Evolutionary conservation across 805 yeast genomes (phyloP).

Genomic region (Lipomyces orientalis): DNA sequence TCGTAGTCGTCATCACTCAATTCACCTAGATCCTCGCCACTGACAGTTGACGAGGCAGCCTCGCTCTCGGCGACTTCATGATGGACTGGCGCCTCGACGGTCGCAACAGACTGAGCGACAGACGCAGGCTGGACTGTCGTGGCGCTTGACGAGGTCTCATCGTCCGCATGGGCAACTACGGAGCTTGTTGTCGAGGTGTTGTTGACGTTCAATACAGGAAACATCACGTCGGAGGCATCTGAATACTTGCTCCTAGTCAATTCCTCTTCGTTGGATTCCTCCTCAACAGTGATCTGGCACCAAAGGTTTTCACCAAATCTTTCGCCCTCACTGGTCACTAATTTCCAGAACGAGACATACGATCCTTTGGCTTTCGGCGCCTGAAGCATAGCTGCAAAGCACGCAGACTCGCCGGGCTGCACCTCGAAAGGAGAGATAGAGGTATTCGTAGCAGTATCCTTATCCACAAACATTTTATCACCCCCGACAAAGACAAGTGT

Average conservation of each 20-base stretch:
- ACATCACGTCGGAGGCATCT: slow-evolving; percentile 31
- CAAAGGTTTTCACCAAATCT: slow-evolving; percentile 30
- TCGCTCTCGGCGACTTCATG: slow-evolving; percentile 7
- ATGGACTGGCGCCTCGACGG: not conserved
- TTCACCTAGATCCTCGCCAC: slow-evolving; percentile 4
- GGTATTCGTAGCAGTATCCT: slow-evolving; percentile 7
- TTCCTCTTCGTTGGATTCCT: slow-evolving; percentile 21
- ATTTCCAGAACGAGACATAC: slow-evolving; percentile 26
- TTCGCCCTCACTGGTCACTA: slow-evolving; percentile 30
- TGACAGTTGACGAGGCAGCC: slow-evolving; percentile 6
- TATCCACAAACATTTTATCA: slow-evolving; percentile 16
- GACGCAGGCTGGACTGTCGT: slow-evolving; percentile 8
- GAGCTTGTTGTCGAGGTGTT: slow-evolving; percentile 10
- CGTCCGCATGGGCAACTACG: slow-evolving; percentile 20
- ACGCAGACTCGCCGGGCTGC: slow-evolving; percentile 28
- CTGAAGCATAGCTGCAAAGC: slow-evolving; percentile 32
- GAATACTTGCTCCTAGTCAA: slow-evolving; percentile 33
- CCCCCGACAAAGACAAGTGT: slow-evolving; percentile 27
- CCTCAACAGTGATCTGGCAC: slow-evolving; percentile 26
- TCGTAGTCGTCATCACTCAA: slow-evolving; percentile 16
- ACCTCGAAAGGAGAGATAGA: slow-evolving; percentile 25
- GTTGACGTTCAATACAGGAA: slow-evolving; percentile 28
- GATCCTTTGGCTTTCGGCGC: slow-evolving; percentile 21
- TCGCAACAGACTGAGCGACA: slow-evolving; percentile 11
- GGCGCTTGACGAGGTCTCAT: slow-evolving; percentile 14